These are phyloP conservation scores for Mycena haematopus DNA, from an alignment of 768 basidiomycete genomes.

Conservation along the genomic window DNA sequence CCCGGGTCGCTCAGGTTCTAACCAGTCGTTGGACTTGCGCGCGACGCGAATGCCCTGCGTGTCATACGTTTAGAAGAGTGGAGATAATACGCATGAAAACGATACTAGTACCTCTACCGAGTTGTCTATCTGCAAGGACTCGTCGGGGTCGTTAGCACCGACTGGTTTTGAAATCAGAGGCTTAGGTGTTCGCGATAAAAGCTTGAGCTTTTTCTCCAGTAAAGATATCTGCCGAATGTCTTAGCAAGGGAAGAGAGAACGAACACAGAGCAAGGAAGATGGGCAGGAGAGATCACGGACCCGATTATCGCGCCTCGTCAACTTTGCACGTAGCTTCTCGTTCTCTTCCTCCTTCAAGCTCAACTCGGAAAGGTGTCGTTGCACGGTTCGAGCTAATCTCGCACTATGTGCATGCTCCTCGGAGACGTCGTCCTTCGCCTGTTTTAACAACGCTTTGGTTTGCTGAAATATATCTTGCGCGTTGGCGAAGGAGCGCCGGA, in stretches of 20 bases:
- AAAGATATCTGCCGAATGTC: conserved; percentile 15
- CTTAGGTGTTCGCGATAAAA: conserved; percentile 17
- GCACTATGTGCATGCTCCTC: conserved; percentile 17
- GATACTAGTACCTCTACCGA: conserved; percentile 10
- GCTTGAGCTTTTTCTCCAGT: conserved; percentile 29
- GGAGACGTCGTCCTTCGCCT: conserved; percentile 9
- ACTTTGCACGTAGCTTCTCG: conserved; percentile 20
- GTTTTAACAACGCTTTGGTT: neutral
- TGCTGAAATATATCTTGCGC: neutral
- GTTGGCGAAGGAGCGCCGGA: conserved; percentile 9
- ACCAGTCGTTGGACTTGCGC: conserved; percentile 24
- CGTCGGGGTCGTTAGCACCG: conserved; percentile 17
- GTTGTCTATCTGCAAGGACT: conserved; percentile 24
- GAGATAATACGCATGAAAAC: neutral
- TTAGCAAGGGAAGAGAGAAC: neutral
- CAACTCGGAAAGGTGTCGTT: conserved; percentile 20
- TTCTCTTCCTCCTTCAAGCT: conserved; percentile 19
- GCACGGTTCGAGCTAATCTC: conserved; percentile 11
- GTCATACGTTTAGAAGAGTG: neutral
- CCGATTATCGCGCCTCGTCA: conserved; percentile 23
- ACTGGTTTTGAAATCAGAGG: conserved; percentile 5
- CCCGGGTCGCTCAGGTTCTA: conserved; percentile 6
- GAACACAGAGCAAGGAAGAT: neutral
- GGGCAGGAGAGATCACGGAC: conserved; percentile 1
- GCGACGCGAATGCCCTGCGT: conserved; percentile 18